phyloP scores from a whole-genome alignment of 805 yeast genomes.

The Starmera caribaea region DNA sequence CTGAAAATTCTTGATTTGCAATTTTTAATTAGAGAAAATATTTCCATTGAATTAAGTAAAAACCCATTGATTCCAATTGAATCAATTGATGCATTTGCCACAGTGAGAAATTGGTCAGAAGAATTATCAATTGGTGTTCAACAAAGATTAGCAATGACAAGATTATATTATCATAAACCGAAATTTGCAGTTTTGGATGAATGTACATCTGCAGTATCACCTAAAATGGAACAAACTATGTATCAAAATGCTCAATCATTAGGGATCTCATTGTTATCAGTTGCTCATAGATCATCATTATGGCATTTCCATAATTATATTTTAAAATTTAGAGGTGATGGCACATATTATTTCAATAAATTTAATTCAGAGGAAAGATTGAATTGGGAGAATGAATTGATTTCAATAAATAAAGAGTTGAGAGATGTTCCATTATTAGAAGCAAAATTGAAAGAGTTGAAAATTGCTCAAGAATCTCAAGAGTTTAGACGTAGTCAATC shows the following conservation, averaged over 20 bases:
- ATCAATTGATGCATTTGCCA: constrained; percentile 44
- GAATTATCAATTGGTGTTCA: constrained; percentile 87
- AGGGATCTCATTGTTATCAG: constrained; percentile 78
- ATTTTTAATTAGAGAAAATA: constrained; percentile 40
- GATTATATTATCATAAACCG: constrained; percentile 85
- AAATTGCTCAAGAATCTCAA: constrained; percentile 35
- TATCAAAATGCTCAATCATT: constrained; percentile 70
- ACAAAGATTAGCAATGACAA: constrained; percentile 87
- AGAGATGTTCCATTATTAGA: constrained; percentile 62
- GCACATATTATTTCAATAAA: constrained; percentile 50
- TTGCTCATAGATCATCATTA: constrained; percentile 83
- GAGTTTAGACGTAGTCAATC: constrained; percentile 20
- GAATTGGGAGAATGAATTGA: constrained; percentile 67
- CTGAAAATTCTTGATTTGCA: constrained; percentile 49
- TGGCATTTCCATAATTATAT: constrained; percentile 87
- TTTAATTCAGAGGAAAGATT: constrained; percentile 70
- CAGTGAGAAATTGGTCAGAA: constrained; percentile 76
- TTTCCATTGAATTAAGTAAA: constrained; percentile 25
- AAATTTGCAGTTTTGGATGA: constrained; percentile 92
- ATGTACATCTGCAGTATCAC: constrained; percentile 90
- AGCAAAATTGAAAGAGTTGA: constrained; percentile 57
- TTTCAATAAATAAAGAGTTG: constrained; percentile 56
- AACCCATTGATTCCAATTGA: constrained; percentile 20
- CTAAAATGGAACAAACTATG: constrained; percentile 85
- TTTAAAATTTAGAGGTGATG: constrained; percentile 80